These are phyloP conservation scores for Chaetomidium leptoderma DNA, from an alignment of 495 filamentous ascomycete species.

Conservation along the genomic window DNA sequence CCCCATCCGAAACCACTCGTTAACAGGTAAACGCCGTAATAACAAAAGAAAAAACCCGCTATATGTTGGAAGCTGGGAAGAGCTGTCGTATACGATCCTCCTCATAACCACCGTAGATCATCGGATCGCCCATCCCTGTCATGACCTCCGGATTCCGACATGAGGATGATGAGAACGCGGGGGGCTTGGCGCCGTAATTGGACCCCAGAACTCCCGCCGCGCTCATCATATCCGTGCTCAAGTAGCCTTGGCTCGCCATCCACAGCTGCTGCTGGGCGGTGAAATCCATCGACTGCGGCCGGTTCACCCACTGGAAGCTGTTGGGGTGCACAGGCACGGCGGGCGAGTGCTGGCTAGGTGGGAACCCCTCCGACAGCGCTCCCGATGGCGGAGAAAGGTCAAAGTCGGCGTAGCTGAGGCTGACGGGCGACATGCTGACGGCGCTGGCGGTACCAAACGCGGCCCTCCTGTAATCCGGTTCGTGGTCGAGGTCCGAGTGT, in stretches of 20 bases:
- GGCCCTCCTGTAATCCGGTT: constrained; percentile 46
- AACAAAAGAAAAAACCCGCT: background rate
- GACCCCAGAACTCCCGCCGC: background rate
- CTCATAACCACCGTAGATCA: constrained; percentile 31
- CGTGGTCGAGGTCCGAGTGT: constrained; percentile 50
- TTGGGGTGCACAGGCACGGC: background rate
- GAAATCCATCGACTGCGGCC: constrained; percentile 19
- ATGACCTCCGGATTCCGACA: constrained; percentile 41
- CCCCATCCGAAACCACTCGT: no score
- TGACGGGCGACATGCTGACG: constrained; percentile 45
- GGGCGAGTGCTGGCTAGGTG: constrained; percentile 3
- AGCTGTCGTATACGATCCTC: background rate
- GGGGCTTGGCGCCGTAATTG: constrained; percentile 47
- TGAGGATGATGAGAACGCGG: constrained; percentile 37
- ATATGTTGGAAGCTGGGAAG: background rate
- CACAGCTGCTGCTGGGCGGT: constrained; percentile 26
- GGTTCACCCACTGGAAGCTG: constrained; percentile 17
- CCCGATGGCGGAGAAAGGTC: constrained; percentile 30
- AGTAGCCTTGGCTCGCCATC: constrained; percentile 40
- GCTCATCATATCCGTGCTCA: constrained; percentile 28
- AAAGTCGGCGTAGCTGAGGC: constrained; percentile 43
- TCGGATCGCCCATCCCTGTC: constrained; percentile 48
- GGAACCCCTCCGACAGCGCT: constrained; percentile 20
- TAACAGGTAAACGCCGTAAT: no score
- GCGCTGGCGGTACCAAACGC: constrained; percentile 35